These are phyloP conservation scores for Aplosporella prunicola DNA, from an alignment of 2,329 filamentous ascomycete genomes.

Conservation along the genomic window DNA sequence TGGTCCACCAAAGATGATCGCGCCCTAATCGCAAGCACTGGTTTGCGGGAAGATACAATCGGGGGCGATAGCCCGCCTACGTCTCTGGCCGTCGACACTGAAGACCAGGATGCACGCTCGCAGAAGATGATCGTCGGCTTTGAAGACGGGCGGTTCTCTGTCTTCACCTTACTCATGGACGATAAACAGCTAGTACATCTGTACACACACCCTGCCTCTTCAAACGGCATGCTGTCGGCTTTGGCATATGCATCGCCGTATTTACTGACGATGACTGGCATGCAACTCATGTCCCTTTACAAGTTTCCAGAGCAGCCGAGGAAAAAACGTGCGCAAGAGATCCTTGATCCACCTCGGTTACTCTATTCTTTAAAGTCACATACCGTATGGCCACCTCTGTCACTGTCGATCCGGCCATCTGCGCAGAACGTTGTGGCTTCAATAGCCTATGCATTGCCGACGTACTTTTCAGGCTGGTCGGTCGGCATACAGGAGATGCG, in stretches of 20 bases:
- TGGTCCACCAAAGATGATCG: conserved; percentile 60
- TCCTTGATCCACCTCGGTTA: conserved; percentile 43
- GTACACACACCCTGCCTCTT: conserved; percentile 54
- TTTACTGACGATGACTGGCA: conserved; percentile 65
- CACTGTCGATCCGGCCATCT: conserved; percentile 69
- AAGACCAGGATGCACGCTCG: conserved; percentile 20
- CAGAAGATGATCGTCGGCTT: conserved; percentile 26
- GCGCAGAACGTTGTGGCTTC: conserved; percentile 61
- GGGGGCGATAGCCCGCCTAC: conserved; percentile 39
- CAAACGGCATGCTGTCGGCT: conserved; percentile 56
- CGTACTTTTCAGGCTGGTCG: conserved; percentile 71
- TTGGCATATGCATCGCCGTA: conserved; percentile 68
- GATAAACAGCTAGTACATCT: conserved; percentile 36
- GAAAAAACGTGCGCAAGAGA: conserved; percentile 10
- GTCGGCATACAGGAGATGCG: conserved; percentile 86
- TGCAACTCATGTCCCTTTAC: conserved; percentile 68
- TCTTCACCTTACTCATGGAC: conserved; percentile 53
- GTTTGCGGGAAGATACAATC: conserved; percentile 14
- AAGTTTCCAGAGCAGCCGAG: conserved; percentile 41
- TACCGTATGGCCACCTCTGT: conserved; percentile 67
- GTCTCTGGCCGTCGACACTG: conserved; percentile 54
- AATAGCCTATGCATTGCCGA: conserved; percentile 76
- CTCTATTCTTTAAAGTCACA: conserved; percentile 73
- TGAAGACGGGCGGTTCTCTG: conserved; percentile 44
- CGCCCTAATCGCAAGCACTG: conserved; percentile 47